Percentiles rank a stretch among this genome's conserved stretches.
Conservation (phyloP, 2,329 filamentous ascomycete genomes). For the Neopestalotiopsis sp. region DNA sequence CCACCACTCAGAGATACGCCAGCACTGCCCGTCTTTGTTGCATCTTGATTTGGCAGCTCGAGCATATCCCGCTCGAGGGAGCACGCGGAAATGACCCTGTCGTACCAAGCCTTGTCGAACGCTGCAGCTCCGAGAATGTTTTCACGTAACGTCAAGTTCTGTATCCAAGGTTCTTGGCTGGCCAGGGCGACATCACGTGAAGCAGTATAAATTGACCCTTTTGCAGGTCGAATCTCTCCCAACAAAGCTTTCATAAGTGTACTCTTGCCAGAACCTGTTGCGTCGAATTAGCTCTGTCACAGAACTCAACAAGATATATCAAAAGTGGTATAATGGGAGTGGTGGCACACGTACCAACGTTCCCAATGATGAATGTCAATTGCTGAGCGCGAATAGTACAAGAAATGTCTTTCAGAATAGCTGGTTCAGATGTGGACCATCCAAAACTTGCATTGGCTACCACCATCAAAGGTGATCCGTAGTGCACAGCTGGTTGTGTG, state of each 20-base stretch:
- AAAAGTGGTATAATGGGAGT: neutral
- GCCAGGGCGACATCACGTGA: slow-evolving; percentile 25
- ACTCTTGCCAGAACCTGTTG: slow-evolving; percentile 48
- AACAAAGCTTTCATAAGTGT: slow-evolving; percentile 44
- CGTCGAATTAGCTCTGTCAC: neutral
- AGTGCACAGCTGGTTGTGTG: neutral
- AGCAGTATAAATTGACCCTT: slow-evolving; percentile 19
- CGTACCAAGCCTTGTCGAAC: slow-evolving; percentile 25
- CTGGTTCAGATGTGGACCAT: neutral
- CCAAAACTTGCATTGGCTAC: neutral
- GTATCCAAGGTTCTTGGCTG: slow-evolving; percentile 30
- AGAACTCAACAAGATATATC: neutral
- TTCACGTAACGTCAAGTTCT: slow-evolving; percentile 23
- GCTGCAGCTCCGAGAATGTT: slow-evolving; percentile 24
- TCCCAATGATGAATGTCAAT: neutral
- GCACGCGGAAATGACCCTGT: slow-evolving; percentile 18
- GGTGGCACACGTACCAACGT: neutral
- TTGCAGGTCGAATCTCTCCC: slow-evolving; percentile 23
- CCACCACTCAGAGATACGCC: slow-evolving; percentile 26
- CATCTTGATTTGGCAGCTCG: slow-evolving; percentile 21
- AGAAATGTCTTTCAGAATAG: neutral
- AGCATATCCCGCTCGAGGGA: slow-evolving; percentile 22
- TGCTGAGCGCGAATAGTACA: neutral
- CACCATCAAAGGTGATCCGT: neutral
- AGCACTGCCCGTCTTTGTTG: slow-evolving; percentile 23